phyloP scores from a whole-genome alignment of 768 basidiomycete species.

The Brasilioporus rufonigricans region DNA sequence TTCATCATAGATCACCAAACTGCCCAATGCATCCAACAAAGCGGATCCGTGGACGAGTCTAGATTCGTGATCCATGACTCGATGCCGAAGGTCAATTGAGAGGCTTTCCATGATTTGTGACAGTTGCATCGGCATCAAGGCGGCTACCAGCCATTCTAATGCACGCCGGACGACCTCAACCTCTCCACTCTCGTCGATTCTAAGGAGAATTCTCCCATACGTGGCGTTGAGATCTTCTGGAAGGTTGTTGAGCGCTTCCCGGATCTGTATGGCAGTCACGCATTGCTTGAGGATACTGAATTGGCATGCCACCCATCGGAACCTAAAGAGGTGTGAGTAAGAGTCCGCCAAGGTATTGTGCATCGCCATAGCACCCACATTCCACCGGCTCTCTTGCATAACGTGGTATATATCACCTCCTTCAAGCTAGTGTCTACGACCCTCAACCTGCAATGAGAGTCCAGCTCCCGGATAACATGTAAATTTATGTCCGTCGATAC shows the following conservation, averaged over 20 bases:
- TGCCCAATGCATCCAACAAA: conserved; percentile 1
- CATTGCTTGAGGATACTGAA: too few species aligned
- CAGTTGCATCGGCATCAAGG: conserved; percentile 3
- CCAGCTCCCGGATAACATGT: too few species aligned
- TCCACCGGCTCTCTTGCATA: too few species aligned
- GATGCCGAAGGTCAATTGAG: background rate
- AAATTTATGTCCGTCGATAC: too few species aligned
- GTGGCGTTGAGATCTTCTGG: conserved; percentile 4
- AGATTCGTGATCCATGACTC: background rate
- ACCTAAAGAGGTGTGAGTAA: too few species aligned
- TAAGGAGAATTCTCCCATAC: conserved; percentile 5
- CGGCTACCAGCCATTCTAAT: conserved; percentile 11
- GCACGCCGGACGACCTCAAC: background rate
- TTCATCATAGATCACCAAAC: conserved; percentile 1
- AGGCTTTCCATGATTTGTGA: conserved; percentile 10
- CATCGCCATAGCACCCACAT: too few species aligned
- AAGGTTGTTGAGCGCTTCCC: conserved; percentile 5
- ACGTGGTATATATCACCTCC: too few species aligned
- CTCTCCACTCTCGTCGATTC: background rate
- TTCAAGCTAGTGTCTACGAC: too few species aligned
- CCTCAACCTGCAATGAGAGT: too few species aligned
- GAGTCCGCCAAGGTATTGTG: too few species aligned
- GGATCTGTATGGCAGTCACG: too few species aligned
- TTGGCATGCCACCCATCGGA: too few species aligned
- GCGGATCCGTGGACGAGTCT: conserved; percentile 1